Evolutionary conservation across 768 basidiomycete species (phyloP).

Genomic region (Ramaria sp.): DNA sequence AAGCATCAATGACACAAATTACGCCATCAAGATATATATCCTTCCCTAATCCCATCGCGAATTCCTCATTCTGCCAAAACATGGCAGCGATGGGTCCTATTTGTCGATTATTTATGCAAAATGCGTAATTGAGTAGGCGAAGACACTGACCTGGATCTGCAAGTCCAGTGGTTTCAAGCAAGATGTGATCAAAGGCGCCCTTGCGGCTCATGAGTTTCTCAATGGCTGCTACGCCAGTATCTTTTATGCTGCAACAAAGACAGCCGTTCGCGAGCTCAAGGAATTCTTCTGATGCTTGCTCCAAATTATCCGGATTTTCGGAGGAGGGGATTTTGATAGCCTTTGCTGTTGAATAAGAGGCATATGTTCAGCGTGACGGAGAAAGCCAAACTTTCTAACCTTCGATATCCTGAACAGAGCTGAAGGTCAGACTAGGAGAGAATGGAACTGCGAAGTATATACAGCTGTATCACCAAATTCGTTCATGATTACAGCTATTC

Average conservation of each 20-base stretch:
- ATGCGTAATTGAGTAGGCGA: background rate
- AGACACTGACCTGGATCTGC: slow-evolving; percentile 74
- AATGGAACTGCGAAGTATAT: slow-evolving; percentile 17
- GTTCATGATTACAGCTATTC: slow-evolving; percentile 97
- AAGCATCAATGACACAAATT: slow-evolving; percentile 84
- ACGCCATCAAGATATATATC: slow-evolving; percentile 81
- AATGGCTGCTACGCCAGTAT: slow-evolving; percentile 85
- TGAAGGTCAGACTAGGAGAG: background rate
- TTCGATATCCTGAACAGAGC: slow-evolving; percentile 69
- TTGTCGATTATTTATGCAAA: background rate
- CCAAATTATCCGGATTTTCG: slow-evolving; percentile 31
- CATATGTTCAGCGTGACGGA: background rate
- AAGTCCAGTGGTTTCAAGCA: slow-evolving; percentile 91
- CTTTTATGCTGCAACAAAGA: slow-evolving; percentile 97
- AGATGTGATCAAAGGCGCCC: slow-evolving; percentile 88
- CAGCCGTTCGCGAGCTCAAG: slow-evolving; percentile 94
- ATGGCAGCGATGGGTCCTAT: slow-evolving; percentile 77
- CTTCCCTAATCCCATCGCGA: slow-evolving; percentile 49
- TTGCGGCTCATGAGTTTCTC: slow-evolving; percentile 82
- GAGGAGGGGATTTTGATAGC: slow-evolving; percentile 68
- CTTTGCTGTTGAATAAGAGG: slow-evolving; percentile 44
- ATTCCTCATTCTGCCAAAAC: slow-evolving; percentile 86
- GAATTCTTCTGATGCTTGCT: slow-evolving; percentile 63
- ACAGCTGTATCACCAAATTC: slow-evolving; percentile 95
- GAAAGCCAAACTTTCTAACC: slow-evolving; percentile 33